phyloP scores from a whole-genome alignment of 805 yeast genomes.

The Ogataea nitratoaversa region DNA sequence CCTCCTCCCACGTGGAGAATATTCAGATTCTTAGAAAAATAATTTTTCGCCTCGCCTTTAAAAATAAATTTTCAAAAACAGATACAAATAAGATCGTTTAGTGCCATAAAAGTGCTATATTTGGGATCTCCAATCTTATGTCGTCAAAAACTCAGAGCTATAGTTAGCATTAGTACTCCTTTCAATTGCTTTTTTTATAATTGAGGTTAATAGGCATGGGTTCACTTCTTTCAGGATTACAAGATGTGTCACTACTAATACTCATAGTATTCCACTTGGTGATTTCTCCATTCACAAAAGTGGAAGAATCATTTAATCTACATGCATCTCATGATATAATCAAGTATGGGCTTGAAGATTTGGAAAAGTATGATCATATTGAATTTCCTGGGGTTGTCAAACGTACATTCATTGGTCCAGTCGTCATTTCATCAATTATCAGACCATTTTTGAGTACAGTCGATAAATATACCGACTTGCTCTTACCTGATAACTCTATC shows the following conservation, averaged over 20 bases:
- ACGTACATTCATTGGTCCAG: slow-evolving; percentile 73
- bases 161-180: not conserved
- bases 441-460: slow-evolving; percentile 31
- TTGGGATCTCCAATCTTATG: too few species aligned
- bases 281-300: slow-evolving; percentile 80
- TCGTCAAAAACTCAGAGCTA: too few species aligned
- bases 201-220: not conserved
- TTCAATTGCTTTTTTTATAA: not conserved
- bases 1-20: too few species aligned
- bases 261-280: slow-evolving; percentile 46
- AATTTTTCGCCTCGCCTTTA: too few species aligned
- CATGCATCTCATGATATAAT: slow-evolving; percentile 86
- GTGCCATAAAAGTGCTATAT: too few species aligned
- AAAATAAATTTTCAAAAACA: too few species aligned
- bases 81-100: too few species aligned
- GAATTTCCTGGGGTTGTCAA: slow-evolving; percentile 88
- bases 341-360: slow-evolving; percentile 50
- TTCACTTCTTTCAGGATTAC: not conserved
- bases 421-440: slow-evolving; percentile 44
- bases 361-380: slow-evolving; percentile 62
- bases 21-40: too few species aligned
- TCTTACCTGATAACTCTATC: not conserved
- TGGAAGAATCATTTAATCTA: slow-evolving; percentile 87
- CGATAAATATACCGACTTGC: slow-evolving; percentile 2
- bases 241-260: slow-evolving; percentile 35